Percentiles rank a stretch among this genome's conserved stretches.
Conservation (phyloP, 2,329 filamentous ascomycete genomes). For the Arachnopeziza araneosa region DNA sequence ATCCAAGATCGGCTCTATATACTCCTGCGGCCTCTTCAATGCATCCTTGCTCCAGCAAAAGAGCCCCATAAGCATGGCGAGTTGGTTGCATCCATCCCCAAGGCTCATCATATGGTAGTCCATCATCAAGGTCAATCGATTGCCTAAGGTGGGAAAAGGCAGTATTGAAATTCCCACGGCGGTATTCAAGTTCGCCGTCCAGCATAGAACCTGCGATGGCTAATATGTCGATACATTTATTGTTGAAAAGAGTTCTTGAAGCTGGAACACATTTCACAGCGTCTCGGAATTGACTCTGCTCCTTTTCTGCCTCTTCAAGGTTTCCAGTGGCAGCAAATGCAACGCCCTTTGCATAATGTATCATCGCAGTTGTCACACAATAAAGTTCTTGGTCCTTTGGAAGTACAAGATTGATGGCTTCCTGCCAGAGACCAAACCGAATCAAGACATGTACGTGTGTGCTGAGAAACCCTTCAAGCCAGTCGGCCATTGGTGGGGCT, state of each 20-base stretch:
- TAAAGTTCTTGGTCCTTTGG: slow-evolving; percentile 57
- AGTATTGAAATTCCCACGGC: slow-evolving; percentile 48
- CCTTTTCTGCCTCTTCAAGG: slow-evolving; percentile 47
- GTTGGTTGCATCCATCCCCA: slow-evolving; percentile 78
- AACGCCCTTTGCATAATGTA: slow-evolving; percentile 62
- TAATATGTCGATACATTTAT: slow-evolving; percentile 58
- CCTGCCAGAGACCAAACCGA: slow-evolving; percentile 67
- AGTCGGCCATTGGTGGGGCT: slow-evolving; percentile 72
- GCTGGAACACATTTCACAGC: slow-evolving; percentile 48
- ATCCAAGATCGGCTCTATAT: slow-evolving; percentile 57
- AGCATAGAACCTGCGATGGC: slow-evolving; percentile 59
- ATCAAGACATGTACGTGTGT: slow-evolving; percentile 65
- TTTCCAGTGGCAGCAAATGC: slow-evolving; percentile 55
- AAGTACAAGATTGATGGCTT: slow-evolving; percentile 51
- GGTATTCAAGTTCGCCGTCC: slow-evolving; percentile 68
- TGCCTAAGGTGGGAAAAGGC: slow-evolving; percentile 56
- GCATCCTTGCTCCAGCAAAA: slow-evolving; percentile 61
- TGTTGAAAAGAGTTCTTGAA: slow-evolving; percentile 63
- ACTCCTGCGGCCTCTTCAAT: slow-evolving; percentile 49
- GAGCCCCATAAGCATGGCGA: slow-evolving; percentile 63
- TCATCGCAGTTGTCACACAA: slow-evolving; percentile 63
- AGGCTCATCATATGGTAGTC: slow-evolving; percentile 64
- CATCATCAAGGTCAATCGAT: slow-evolving; percentile 55
- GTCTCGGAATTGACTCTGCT: slow-evolving; percentile 45
- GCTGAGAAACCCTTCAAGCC: slow-evolving; percentile 65